phyloP scores from a whole-genome alignment of 2,329 filamentous ascomycete genomes.

The Penicillium janthinellum region DNA sequence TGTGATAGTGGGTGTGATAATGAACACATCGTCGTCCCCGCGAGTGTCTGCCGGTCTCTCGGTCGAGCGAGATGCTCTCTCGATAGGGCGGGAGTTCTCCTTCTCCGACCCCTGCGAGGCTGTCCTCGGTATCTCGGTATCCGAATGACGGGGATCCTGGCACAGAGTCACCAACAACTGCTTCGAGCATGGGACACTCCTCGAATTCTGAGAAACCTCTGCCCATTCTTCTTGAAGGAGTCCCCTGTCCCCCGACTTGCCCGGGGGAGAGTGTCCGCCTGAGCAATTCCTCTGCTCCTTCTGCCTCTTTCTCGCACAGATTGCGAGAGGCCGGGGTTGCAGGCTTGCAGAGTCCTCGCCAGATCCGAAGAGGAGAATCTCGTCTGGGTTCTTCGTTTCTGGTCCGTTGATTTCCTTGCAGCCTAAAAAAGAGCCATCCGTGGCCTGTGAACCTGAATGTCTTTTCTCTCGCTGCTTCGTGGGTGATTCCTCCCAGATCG shows the following conservation, averaged over 20 bases:
- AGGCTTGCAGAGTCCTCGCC: conserved; percentile 28
- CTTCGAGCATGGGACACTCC: conserved; percentile 38
- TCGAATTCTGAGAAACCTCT: conserved; percentile 39
- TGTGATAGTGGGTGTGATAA: conserved; percentile 46
- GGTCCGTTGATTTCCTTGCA: conserved; percentile 42
- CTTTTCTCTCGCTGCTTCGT: conserved; percentile 26
- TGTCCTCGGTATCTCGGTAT: conserved; percentile 19
- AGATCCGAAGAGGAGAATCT: conserved; percentile 39
- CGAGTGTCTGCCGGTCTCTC: conserved; percentile 16
- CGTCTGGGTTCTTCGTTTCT: conserved; percentile 40
- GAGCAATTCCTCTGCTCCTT: conserved; percentile 22
- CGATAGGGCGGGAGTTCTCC: conserved; percentile 24
- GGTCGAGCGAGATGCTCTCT: conserved; percentile 14
- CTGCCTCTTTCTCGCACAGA: conserved; percentile 27
- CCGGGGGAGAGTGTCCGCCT: conserved; percentile 8
- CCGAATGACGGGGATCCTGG: conserved; percentile 24
- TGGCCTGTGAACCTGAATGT: conserved; percentile 15
- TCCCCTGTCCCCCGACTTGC: conserved; percentile 22
- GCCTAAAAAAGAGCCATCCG: conserved; percentile 45
- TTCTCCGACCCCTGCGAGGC: conserved; percentile 26
- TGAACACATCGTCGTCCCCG: conserved; percentile 38
- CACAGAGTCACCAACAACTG: conserved; percentile 30
- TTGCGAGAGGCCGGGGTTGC: conserved; percentile 25
- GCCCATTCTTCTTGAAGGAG: conserved; percentile 32
- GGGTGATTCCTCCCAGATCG: conserved; percentile 38